A percentile compares a stretch with the other conserved stretches of the same genome.
Evolutionary conservation across 768 basidiomycete species (phyloP).

Genomic region (Suillus cothurnatus): DNA sequence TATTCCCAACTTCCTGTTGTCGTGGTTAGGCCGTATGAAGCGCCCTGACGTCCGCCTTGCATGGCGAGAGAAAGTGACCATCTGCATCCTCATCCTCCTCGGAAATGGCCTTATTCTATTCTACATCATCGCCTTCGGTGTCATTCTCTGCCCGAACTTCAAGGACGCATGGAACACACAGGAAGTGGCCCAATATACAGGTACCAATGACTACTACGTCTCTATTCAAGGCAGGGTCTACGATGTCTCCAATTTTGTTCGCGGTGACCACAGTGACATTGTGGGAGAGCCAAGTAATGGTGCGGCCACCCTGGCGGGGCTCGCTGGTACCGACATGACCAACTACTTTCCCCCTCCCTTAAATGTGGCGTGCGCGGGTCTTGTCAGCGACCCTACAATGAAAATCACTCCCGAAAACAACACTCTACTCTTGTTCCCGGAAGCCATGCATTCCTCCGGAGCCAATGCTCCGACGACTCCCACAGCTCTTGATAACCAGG

Average conservation of each 20-base stretch:
- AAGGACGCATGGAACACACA: constrained; percentile 57
- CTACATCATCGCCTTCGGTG: constrained; percentile 67
- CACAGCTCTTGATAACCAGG: constrained; percentile 37
- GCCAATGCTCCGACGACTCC: constrained; percentile 36
- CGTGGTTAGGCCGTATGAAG: constrained; percentile 61
- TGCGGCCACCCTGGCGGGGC: constrained; percentile 45
- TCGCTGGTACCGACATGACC: constrained; percentile 66
- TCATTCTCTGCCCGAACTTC: constrained; percentile 61
- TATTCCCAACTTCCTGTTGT: constrained; percentile 55
- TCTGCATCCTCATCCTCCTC: constrained; percentile 58
- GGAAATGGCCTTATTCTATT: constrained; percentile 59
- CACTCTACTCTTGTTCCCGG: constrained; percentile 38
- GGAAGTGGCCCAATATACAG: constrained; percentile 55
- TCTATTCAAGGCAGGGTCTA: constrained; percentile 63
- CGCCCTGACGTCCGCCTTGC: constrained; percentile 67
- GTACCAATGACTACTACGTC: constrained; percentile 60
- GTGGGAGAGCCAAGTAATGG: constrained; percentile 51
- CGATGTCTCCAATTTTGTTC: constrained; percentile 59
- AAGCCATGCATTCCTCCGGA: constrained; percentile 64
- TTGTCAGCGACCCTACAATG: constrained; percentile 51
- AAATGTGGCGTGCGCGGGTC: constrained; percentile 55
- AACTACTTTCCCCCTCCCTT: constrained; percentile 67
- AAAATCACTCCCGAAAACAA: constrained; percentile 49
- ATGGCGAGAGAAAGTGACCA: constrained; percentile 71
- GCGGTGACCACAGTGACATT: constrained; percentile 66